These are phyloP conservation scores for Tulasnella sp. DNA, from an alignment of 768 basidiomycete species.

Conservation along the genomic window DNA sequence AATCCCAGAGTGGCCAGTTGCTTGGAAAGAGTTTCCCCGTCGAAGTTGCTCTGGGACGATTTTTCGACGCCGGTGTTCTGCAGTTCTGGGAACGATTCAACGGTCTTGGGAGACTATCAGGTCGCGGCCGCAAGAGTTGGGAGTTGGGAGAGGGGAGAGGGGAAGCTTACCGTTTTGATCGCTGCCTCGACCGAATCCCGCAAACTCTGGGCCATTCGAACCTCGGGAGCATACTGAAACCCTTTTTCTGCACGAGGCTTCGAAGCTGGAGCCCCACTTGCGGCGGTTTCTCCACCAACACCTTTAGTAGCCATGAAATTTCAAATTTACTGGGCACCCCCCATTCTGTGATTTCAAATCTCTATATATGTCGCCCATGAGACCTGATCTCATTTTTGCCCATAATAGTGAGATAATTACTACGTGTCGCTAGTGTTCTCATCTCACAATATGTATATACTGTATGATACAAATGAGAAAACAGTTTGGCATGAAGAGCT, in stretches of 20 bases:
- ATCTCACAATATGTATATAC: too few relatives aligned
- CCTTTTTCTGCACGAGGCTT: constrained; percentile 43
- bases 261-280: neutral
- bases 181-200: constrained; percentile 81
- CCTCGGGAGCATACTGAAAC: constrained; percentile 65
- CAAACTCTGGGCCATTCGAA: constrained; percentile 76
- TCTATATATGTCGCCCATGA: too few relatives aligned
- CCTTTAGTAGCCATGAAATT: too few relatives aligned
- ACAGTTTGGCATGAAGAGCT: too few relatives aligned
- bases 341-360: too few relatives aligned
- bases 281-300: neutral
- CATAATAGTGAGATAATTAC: too few relatives aligned
- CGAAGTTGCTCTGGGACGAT: constrained; percentile 39
- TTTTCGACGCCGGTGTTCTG: neutral
- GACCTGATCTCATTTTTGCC: too few relatives aligned
- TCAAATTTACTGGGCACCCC: too few relatives aligned
- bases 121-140: neutral
- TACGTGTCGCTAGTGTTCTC: too few relatives aligned
- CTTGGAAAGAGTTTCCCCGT: constrained; percentile 52
- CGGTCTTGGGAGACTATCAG: neutral
- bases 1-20: constrained; percentile 74
- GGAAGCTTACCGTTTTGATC: constrained; percentile 73
- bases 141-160: neutral
- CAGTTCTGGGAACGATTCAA: neutral
- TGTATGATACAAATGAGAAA: too few relatives aligned